phyloP scores from a whole-genome alignment of 306 rosid species.

The Oxytropis ochrocephala region DNA sequence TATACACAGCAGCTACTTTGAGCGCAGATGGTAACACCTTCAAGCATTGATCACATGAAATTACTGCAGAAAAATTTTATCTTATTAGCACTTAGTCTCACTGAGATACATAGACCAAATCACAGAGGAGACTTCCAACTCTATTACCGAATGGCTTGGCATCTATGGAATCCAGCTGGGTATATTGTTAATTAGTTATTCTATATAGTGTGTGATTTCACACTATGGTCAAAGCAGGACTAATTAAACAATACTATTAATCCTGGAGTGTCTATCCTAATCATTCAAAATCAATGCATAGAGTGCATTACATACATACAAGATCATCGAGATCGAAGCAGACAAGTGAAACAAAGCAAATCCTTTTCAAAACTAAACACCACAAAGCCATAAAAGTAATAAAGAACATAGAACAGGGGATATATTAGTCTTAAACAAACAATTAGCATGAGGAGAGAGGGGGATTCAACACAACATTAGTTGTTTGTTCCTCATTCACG shows the following conservation, averaged over 20 bases:
- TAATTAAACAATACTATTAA: neutral
- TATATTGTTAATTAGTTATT: too few species aligned
- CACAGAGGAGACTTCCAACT: constrained; percentile 18
- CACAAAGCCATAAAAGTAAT: neutral
- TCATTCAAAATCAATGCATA: neutral
- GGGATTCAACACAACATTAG: neutral
- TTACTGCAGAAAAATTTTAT: constrained; percentile 31
- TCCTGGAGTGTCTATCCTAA: neutral
- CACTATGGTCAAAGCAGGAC: neutral
- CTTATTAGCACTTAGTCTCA: constrained; percentile 20
- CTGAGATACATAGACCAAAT: constrained; percentile 19
- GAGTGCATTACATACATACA: neutral
- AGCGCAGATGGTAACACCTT: constrained; percentile 27
- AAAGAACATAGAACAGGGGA: neutral
- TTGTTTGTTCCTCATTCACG: neutral
- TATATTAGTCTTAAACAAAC: neutral
- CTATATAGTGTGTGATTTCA: neutral
- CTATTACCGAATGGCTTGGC: constrained; percentile 11
- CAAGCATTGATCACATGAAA: constrained; percentile 17
- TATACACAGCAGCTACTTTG: constrained; percentile 33
- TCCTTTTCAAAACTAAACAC: neutral
- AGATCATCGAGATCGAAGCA: constrained; percentile 10
- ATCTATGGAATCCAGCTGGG: constrained; percentile 9
- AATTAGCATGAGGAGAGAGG: neutral
- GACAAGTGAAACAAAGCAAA: neutral